These are phyloP conservation scores for Scedosporium aurantiacum DNA, from an alignment of 2,329 filamentous ascomycete species.

Conservation along the genomic window DNA sequence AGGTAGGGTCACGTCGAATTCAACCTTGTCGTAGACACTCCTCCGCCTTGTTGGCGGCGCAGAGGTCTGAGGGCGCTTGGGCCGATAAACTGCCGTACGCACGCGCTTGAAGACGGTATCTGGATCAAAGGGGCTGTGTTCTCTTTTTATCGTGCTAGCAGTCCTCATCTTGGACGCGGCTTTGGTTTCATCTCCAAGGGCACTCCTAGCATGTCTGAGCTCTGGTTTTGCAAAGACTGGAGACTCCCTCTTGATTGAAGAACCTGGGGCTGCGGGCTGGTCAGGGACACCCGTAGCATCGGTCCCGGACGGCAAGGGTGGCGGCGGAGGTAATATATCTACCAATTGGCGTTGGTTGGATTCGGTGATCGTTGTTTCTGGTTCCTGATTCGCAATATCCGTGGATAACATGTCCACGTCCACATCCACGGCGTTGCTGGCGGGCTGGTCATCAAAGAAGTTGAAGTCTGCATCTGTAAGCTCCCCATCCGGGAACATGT, in stretches of 20 bases:
- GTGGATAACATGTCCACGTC: slow-evolving; percentile 16
- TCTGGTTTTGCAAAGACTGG: slow-evolving; percentile 47
- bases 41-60: slow-evolving; percentile 21
- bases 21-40: slow-evolving; percentile 43
- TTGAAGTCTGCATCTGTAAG: slow-evolving; percentile 78
- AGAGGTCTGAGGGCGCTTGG: slow-evolving; percentile 11
- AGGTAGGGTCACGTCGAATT: slow-evolving; percentile 41
- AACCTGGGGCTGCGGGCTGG: neutral
- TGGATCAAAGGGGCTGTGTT: slow-evolving; percentile 45
- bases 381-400: neutral
- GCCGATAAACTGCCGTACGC: slow-evolving; percentile 30
- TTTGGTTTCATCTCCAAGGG: slow-evolving; percentile 31
- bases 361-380: slow-evolving; percentile 9
- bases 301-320: slow-evolving; percentile 8
- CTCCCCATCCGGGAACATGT: slow-evolving; percentile 61
- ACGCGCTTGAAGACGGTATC: slow-evolving; percentile 49
- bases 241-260: slow-evolving; percentile 6
- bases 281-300: slow-evolving; percentile 1
- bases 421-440: slow-evolving; percentile 26
- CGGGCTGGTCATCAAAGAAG: slow-evolving; percentile 62
- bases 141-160: slow-evolving; percentile 27
- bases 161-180: slow-evolving; percentile 14
- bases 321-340: neutral
- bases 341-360: slow-evolving; percentile 10
- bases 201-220: slow-evolving; percentile 46